A percentile compares a stretch with the other conserved stretches of the same genome.
phyloP scores from a whole-genome alignment of 805 yeast species.

The Blastobotrys muscicola region DNA sequence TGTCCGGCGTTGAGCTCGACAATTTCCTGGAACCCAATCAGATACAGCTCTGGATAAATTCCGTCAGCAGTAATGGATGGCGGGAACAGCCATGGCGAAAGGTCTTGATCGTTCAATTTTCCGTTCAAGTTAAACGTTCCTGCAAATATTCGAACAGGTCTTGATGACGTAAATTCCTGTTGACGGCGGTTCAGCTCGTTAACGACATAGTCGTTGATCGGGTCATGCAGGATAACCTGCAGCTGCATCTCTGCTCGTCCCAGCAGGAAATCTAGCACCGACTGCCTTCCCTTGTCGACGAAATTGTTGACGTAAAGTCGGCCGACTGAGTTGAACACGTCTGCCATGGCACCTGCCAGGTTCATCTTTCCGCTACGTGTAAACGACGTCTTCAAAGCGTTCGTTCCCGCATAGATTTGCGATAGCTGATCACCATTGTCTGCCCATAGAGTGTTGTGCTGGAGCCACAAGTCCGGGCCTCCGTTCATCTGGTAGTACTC shows the following conservation, averaged over 20 bases:
- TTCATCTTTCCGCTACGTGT: constrained; percentile 95
- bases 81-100: constrained; percentile 64
- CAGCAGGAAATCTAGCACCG: constrained; percentile 75
- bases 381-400: constrained; percentile 89
- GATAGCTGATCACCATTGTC: constrained; percentile 97
- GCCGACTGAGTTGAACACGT: constrained; percentile 91
- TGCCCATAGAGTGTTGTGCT: constrained; percentile 90
- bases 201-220: constrained; percentile 75
- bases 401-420: constrained; percentile 94
- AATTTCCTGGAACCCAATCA: constrained; percentile 91
- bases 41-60: constrained; percentile 47
- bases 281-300: constrained; percentile 83
- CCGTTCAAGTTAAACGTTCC: constrained; percentile 92
- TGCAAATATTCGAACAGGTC: constrained; percentile 54
- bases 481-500: constrained; percentile 37
- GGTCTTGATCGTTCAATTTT: constrained; percentile 44
- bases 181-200: constrained; percentile 45
- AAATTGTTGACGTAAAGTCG: constrained; percentile 94
- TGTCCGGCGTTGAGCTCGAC: constrained; percentile 90
- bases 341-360: constrained; percentile 92
- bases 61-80: constrained; percentile 34
- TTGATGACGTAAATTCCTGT: constrained; percentile 48
- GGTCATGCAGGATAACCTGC: constrained; percentile 74
- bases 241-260: constrained; percentile 69
- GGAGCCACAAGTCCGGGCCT: constrained; percentile 45